Percentiles rank a stretch among this genome's conserved stretches.
These are phyloP conservation scores for Nakazawaea pomicola DNA, from an alignment of 805 yeast genomes.

Conservation along the genomic window DNA sequence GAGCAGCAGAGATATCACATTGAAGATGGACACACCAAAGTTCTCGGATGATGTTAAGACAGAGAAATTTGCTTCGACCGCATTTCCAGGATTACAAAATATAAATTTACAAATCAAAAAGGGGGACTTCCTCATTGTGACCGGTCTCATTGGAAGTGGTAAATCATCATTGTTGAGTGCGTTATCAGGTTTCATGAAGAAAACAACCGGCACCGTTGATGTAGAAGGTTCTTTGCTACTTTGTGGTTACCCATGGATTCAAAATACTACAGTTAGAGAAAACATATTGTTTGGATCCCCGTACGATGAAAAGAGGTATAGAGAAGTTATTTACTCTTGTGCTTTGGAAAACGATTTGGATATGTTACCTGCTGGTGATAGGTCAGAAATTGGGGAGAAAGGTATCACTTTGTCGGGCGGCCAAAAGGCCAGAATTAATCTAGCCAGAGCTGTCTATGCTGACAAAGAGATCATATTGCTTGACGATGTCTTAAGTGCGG, in stretches of 20 bases:
- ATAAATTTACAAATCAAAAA: slow-evolving; percentile 46
- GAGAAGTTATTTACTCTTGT: slow-evolving; percentile 56
- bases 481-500: slow-evolving; percentile 79
- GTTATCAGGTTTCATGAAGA: slow-evolving; percentile 65
- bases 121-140: slow-evolving; percentile 65
- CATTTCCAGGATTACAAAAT: slow-evolving; percentile 43
- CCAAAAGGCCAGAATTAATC: slow-evolving; percentile 74
- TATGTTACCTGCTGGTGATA: slow-evolving; percentile 68
- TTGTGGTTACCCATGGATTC: slow-evolving; percentile 77
- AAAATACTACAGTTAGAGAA: slow-evolving; percentile 71
- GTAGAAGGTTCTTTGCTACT: slow-evolving; percentile 49
- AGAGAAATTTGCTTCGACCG: slow-evolving; percentile 17
- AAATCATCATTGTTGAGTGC: slow-evolving; percentile 71
- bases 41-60: too few species aligned
- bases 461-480: slow-evolving; percentile 59
- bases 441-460: slow-evolving; percentile 76
- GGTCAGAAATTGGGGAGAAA: slow-evolving; percentile 78
- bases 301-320: slow-evolving; percentile 46
- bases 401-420: slow-evolving; percentile 89
- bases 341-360: slow-evolving; percentile 62
- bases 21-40: too few species aligned
- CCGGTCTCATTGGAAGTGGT: slow-evolving; percentile 79
- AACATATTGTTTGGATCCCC: slow-evolving; percentile 67
- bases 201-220: slow-evolving; percentile 43
- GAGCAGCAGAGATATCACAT: too few species aligned